Evolutionary conservation across 2,329 filamentous ascomycete genomes (phyloP), one percentile per base, ranked within the genome.

Genomic region (Alternaria incomplexa): DNA sequence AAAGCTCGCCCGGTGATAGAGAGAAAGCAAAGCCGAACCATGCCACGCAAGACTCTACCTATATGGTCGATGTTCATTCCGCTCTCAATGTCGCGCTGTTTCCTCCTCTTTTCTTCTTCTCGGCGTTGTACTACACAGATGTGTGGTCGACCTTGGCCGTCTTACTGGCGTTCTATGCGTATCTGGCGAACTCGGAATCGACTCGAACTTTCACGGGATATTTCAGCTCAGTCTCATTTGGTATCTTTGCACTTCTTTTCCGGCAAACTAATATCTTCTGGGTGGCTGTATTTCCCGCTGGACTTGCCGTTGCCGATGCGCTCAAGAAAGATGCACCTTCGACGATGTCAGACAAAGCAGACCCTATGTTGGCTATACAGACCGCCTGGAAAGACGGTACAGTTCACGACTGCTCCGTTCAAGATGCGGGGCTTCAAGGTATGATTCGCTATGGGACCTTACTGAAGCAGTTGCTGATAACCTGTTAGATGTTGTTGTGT

Each of bases 191-290:
- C 63, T 45, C 44, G 2, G 40, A 55, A 55, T 25, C 40, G 66
- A 65, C 17, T 64, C 69, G 60, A 44, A 58, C 26, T 61, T 55
- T 72, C 20, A 15, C 64, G 26, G 52, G 68, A 25, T 62, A 63
- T 4, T 13, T 72, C 9, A 58, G 64, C 10, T 62, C 61, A 32
- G 70, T 79, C 9, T 64, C 92, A 0, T 77, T 90, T 6, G 93
- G 93, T 0, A 66, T 93, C 0, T 65, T 87, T 1, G 85, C 93
- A 1, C 84, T 99, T 20, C 82, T 87, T 3, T 96, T 97, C 83
- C 86, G 96, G 23, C 96, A 99, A 79, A 99, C 96, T 0, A 99
- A 99, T 73, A 91, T 98, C 59, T 97, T 99, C 77, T 99, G 96
- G 96, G 90, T 94, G 0, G 90, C 92, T 1, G 84, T 94, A 0